phyloP scores from a whole-genome alignment of 257 asterid species.

The Penstemon barbatus region DNA sequence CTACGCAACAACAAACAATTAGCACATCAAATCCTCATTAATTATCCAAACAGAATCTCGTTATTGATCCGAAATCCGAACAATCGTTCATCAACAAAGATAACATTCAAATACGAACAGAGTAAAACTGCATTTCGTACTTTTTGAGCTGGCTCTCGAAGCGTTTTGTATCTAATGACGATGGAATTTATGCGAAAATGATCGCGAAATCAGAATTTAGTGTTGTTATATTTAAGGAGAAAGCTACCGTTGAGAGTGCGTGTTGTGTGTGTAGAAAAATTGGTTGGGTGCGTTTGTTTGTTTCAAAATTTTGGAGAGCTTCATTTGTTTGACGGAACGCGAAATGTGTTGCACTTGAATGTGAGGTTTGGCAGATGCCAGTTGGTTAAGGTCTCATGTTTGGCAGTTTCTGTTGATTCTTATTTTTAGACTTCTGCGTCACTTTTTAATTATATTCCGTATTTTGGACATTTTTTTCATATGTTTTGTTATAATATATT shows the following conservation, averaged over 20 bases:
- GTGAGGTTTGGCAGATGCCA: no score
- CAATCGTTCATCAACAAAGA: neutral
- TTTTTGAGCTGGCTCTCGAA: slow-evolving; percentile 9
- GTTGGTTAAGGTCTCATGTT: slow-evolving; percentile 5
- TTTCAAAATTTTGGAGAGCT: no score
- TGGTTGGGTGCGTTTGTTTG: no score
- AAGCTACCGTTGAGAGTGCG: neutral
- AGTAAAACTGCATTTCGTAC: slow-evolving; percentile 7
- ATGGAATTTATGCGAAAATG: slow-evolving; percentile 12
- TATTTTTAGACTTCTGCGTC: slow-evolving; percentile 11
- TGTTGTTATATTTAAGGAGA: no score
- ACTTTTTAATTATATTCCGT: neutral
- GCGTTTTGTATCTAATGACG: slow-evolving; percentile 17
- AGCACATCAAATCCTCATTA: slow-evolving; percentile 7
- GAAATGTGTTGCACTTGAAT: no score
- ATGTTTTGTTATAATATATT: no score
- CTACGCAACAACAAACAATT: slow-evolving; percentile 19
- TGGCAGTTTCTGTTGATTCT: slow-evolving; percentile 27
- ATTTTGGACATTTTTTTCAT: neutral
- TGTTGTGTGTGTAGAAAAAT: no score
- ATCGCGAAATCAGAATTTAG: neutral
- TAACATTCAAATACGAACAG: neutral
- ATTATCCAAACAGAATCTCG: no score
- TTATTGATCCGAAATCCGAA: slow-evolving; percentile 17
- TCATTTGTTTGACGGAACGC: no score